phyloP scores from a whole-genome alignment of 768 basidiomycete genomes.

The Lactarius trivialis region DNA sequence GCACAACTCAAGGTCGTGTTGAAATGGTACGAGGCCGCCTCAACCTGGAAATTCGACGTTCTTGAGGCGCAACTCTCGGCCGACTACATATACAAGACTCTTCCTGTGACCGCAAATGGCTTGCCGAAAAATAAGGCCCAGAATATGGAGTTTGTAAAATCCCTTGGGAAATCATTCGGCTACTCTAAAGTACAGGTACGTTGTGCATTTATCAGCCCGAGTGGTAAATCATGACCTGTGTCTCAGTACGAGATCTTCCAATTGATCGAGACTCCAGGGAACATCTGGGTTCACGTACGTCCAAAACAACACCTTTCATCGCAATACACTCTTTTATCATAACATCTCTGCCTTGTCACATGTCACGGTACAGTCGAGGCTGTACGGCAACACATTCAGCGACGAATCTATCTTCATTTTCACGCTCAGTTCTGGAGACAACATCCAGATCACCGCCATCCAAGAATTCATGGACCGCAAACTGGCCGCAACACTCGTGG shows the following conservation, averaged over 20 bases:
- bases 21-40: constrained; percentile 3
- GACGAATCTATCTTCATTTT: constrained; percentile 13
- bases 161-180: not conserved
- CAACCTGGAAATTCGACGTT: constrained; percentile 2
- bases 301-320: too few relatives aligned
- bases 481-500: not conserved
- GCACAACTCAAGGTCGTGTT: constrained; percentile 7
- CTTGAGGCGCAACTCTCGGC: not conserved
- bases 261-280: not conserved
- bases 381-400: not conserved
- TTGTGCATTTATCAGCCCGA: not conserved
- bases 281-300: constrained; percentile 16
- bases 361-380: constrained; percentile 4
- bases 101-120: not conserved
- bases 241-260: constrained; percentile 13
- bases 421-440: constrained; percentile 4
- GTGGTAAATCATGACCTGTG: not conserved
- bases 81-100: not conserved
- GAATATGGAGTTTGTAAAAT: not conserved
- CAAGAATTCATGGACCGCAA: constrained; percentile 16
- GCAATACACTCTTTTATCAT: not conserved
- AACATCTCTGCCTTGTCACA: not conserved
- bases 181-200: not conserved
- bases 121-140: constrained; percentile 3
- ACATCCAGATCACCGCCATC: constrained; percentile 10